Conservation (phyloP, 768 basidiomycete genomes). For the Leccinellum rugosiceps region DNA sequence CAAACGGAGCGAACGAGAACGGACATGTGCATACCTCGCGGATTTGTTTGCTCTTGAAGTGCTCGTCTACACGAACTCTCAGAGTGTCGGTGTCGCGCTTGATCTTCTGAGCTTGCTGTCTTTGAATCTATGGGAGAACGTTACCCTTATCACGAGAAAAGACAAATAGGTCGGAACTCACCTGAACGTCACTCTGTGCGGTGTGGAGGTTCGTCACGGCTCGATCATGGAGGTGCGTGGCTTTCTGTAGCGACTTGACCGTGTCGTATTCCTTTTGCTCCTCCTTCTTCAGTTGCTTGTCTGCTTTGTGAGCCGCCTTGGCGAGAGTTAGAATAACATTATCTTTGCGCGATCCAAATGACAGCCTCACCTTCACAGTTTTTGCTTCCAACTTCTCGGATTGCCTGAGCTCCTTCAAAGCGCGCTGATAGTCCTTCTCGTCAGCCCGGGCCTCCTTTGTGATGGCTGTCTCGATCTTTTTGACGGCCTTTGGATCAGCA, state of each 20-base stretch:
- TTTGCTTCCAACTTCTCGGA: slow-evolving; percentile 54
- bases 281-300: slow-evolving; percentile 45
- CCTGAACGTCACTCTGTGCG: slow-evolving; percentile 46
- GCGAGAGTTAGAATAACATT: background rate
- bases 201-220: slow-evolving; percentile 41
- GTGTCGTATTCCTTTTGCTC: slow-evolving; percentile 49
- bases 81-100: slow-evolving; percentile 17
- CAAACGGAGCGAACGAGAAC: background rate
- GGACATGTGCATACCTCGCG: slow-evolving; percentile 19
- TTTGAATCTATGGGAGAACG: slow-evolving; percentile 20
- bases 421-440: slow-evolving; percentile 46
- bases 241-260: slow-evolving; percentile 49
- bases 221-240: slow-evolving; percentile 49
- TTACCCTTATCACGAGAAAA: background rate
- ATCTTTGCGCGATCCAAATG: background rate
- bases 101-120: slow-evolving; percentile 19
- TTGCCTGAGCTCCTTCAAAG: slow-evolving; percentile 49
- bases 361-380: slow-evolving; percentile 44
- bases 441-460: slow-evolving; percentile 51
- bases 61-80: slow-evolving; percentile 20
- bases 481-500: slow-evolving; percentile 28
- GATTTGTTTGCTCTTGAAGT: slow-evolving; percentile 17
- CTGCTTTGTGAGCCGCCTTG: slow-evolving; percentile 46
- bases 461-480: slow-evolving; percentile 44
- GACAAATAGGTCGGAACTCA: slow-evolving; percentile 12